Percentiles rank a stretch among this genome's conserved stretches.
phyloP scores from a whole-genome alignment of 2,329 filamentous ascomycete species.

The Fusarium ramigenum region DNA sequence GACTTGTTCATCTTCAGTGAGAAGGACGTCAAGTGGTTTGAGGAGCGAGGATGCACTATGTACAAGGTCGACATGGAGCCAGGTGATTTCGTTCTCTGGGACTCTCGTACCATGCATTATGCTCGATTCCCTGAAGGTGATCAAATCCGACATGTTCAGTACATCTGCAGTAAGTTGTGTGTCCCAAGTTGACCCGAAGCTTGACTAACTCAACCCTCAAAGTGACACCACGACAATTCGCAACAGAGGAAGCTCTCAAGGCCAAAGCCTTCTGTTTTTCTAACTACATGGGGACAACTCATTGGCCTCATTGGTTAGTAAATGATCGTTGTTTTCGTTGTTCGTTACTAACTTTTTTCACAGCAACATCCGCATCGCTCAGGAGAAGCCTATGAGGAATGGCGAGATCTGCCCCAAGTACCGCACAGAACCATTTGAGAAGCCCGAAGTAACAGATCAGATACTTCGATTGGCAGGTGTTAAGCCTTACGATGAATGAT shows the following conservation, averaged over 20 bases:
- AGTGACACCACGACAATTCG: slow-evolving; percentile 17
- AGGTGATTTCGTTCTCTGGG: slow-evolving; percentile 55
- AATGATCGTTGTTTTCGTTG: rapidly evolving
- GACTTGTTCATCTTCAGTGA: slow-evolving; percentile 48
- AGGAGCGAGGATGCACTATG: slow-evolving; percentile 46
- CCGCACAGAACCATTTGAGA: slow-evolving; percentile 36
- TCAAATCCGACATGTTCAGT: slow-evolving; percentile 47
- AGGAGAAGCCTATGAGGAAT: slow-evolving; percentile 37
- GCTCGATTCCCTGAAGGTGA: slow-evolving; percentile 50
- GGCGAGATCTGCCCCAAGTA: slow-evolving; percentile 35
- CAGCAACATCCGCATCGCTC: slow-evolving; percentile 27
- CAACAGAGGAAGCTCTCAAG: slow-evolving; percentile 9
- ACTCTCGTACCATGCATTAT: slow-evolving; percentile 54
- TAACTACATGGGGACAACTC: too few species aligned
- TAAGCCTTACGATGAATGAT: slow-evolving; percentile 25
- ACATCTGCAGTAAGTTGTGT: background rate
- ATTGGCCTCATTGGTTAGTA: slow-evolving; percentile 18
- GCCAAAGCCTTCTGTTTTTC: background rate
- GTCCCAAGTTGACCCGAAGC: background rate
- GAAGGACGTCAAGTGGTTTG: slow-evolving; percentile 50
- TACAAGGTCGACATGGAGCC: slow-evolving; percentile 53
- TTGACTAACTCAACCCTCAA: background rate
- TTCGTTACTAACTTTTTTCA: background rate
- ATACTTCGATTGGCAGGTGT: slow-evolving; percentile 31
- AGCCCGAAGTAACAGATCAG: slow-evolving; percentile 29